A percentile compares a stretch with the other conserved stretches of the same genome.
Evolutionary conservation across 129 eudicot genomes (phyloP).

Genomic region (Dittrichia graveolens): DNA sequence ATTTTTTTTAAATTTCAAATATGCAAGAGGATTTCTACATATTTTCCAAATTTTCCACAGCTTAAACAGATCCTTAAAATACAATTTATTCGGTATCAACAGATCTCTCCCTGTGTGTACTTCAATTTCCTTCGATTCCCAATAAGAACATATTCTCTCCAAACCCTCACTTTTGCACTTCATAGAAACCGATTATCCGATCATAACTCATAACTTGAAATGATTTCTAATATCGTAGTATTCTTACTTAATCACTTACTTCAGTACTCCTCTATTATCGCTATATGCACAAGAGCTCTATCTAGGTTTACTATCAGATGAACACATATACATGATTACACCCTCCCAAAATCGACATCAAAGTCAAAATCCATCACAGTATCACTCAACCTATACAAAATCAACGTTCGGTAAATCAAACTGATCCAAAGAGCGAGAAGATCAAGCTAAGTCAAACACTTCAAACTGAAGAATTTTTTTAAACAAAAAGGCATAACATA

Average conservation of each 20-base stretch:
- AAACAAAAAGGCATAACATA: neutral
- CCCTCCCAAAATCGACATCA: conserved; percentile 1
- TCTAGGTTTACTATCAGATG: conserved; percentile 8
- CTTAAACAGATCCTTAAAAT: no score
- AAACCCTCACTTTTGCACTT: neutral
- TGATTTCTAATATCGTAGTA: neutral
- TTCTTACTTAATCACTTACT: neutral
- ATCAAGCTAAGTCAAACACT: neutral
- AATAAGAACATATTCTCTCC: neutral
- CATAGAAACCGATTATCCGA: conserved; percentile 1
- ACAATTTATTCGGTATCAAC: neutral
- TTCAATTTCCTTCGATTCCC: neutral
- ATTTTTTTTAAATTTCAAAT: no score
- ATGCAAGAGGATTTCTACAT: no score
- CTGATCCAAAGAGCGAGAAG: neutral
- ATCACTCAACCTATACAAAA: neutral
- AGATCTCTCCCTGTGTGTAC: neutral
- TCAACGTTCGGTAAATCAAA: conserved; percentile 3
- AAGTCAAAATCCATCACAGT: neutral
- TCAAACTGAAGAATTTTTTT: neutral
- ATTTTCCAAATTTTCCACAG: no score
- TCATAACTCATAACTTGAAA: conserved; percentile 2
- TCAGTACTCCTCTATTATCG: neutral
- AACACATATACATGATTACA: neutral
- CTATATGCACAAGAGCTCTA: neutral